Conservation (phyloP, 257 asterid genomes). For the Solanum tarijense region DNA sequence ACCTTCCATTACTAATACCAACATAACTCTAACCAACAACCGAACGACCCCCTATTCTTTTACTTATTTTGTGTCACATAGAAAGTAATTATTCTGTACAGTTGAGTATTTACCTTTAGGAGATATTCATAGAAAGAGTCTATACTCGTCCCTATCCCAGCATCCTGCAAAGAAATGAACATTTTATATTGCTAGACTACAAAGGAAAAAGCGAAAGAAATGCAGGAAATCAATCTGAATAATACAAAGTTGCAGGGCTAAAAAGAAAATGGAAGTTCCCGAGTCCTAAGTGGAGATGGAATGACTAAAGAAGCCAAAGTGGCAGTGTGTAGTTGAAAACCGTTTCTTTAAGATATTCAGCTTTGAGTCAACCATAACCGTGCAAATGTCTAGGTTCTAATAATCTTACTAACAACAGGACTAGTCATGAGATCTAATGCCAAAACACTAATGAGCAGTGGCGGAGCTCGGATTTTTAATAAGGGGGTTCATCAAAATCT, state of each 20-base stretch:
- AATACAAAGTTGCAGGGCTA: not conserved
- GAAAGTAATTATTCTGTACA: not conserved
- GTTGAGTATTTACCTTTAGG: slow-evolving; percentile 56
- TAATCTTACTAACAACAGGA: not conserved
- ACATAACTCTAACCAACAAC: not conserved
- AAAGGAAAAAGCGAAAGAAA: not conserved
- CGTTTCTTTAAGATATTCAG: not conserved
- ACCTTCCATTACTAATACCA: not conserved
- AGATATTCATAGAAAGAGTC: slow-evolving; percentile 98
- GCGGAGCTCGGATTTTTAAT: no score
- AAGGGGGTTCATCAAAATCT: no score
- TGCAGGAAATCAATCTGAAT: not conserved
- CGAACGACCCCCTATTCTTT: not conserved
- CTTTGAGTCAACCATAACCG: not conserved
- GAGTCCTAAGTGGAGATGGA: not conserved
- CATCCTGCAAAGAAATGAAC: slow-evolving; percentile 62
- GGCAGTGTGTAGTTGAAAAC: not conserved
- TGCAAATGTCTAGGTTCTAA: not conserved
- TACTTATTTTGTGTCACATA: not conserved
- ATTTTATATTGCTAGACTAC: slow-evolving; percentile 7
- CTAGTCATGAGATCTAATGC: not conserved
- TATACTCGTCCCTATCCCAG: slow-evolving; percentile 98
- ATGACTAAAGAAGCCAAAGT: not conserved
- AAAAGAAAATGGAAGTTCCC: not conserved
- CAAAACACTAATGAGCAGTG: not conserved